Percentiles rank a stretch among this genome's conserved stretches.
phyloP scores from a whole-genome alignment of 805 yeast species.

The Starmerella bombicola region DNA sequence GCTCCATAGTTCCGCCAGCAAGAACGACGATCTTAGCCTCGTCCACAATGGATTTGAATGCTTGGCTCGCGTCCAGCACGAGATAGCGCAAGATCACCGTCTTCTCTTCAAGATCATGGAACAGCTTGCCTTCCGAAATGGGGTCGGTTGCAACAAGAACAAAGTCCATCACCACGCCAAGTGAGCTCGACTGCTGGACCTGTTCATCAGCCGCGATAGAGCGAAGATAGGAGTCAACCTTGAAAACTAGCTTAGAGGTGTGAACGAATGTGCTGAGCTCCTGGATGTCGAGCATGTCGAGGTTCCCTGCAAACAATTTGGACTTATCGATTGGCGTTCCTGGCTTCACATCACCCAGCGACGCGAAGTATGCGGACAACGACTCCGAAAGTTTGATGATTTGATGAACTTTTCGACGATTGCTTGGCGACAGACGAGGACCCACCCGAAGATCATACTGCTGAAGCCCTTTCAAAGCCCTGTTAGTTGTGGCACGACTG shows the following conservation, averaged over 20 bases:
- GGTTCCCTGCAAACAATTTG: constrained; percentile 49
- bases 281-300: constrained; percentile 59
- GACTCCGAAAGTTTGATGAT: constrained; percentile 44
- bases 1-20: constrained; percentile 96
- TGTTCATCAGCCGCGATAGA: background rate
- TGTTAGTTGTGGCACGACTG: constrained; percentile 37
- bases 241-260: constrained; percentile 66
- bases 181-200: background rate
- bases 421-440: constrained; percentile 54
- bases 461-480: constrained; percentile 39
- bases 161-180: constrained; percentile 41
- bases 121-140: constrained; percentile 64
- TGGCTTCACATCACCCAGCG: constrained; percentile 28
- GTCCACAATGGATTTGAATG: constrained; percentile 53
- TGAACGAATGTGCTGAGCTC: constrained; percentile 51
- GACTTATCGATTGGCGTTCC: constrained; percentile 44
- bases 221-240: constrained; percentile 56
- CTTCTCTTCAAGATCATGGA: constrained; percentile 38
- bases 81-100: constrained; percentile 43
- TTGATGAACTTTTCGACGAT: constrained; percentile 56
- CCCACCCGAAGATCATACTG: constrained; percentile 48
- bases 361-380: constrained; percentile 38
- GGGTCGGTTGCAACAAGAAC: constrained; percentile 58
- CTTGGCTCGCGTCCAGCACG: constrained; percentile 64
- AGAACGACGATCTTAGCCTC: constrained; percentile 57